Base-by-base conservation (phyloP, 345 rosid species). In the Triadica sebifera region DNA sequence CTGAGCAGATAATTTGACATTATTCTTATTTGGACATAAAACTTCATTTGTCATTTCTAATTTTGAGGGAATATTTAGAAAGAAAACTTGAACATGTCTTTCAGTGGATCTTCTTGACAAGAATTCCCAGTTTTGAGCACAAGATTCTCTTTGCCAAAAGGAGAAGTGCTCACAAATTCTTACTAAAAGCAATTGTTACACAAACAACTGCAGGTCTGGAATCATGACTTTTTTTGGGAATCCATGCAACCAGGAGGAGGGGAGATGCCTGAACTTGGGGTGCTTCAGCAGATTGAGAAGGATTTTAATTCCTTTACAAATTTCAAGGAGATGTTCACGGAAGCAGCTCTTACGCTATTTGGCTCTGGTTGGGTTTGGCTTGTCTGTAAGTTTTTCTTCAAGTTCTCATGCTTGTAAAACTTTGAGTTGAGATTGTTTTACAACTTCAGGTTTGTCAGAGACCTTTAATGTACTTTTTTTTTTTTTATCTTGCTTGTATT, bases 321-420 rank as follows among this genome's bases (percentile, higher is more conserved):
- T 81, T 94, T 94, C 81, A 90, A 84, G 83, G 94, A 89, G 46
- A 87, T 83, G 68, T 94, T 94, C 65, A 70, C 79, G 4, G 89
- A 89, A 75, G 70, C 89, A 39, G 93, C 98, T 75, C 86, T 90
- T 61, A 74, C 90, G 60, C 74, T 84, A 49, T 91, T 92, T 84
- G 97, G 97, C 73, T 92, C 97, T 67, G 93, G 97, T 75, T 94
- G 97, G 95, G 86, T 94, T 77, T 94, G 98, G 98, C 97, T 94
- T 25, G 95, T 88, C 49, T 83, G 98, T 94, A 82, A 86, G 95
- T 81, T 41, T 60, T 72, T 78, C 56, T 45, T 55, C 41, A 8
- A 41, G 43, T 60, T 69, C 16, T 38, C 71, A 34, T 58, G 17
- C 12, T 60, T 49, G 65, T 47, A 8, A 67, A 66, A 16, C 0